phyloP scores from a whole-genome alignment of 768 basidiomycete species.

The Lactarius psammicola region DNA sequence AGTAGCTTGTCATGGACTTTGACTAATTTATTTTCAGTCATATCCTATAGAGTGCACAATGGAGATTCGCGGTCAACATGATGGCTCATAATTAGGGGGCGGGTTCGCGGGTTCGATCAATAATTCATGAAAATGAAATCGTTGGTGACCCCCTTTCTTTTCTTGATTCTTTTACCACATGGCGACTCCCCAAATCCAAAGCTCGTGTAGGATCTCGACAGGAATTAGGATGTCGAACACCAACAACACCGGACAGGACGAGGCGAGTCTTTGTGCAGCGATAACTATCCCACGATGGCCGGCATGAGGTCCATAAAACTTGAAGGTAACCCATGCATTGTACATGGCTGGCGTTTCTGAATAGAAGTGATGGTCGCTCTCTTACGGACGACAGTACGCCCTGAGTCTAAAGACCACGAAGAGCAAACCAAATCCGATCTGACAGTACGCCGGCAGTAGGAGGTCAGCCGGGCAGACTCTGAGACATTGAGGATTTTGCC shows the following conservation, averaged over 20 bases:
- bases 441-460: neutral
- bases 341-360: neutral
- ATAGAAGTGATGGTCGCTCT: too few species aligned
- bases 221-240: neutral
- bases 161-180: too few species aligned
- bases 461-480: neutral
- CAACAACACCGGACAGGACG: neutral
- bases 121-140: too few species aligned
- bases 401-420: neutral
- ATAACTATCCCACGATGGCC: neutral
- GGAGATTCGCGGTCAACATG: too few species aligned
- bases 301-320: neutral
- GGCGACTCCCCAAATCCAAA: too few species aligned
- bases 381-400: too few species aligned
- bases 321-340: neutral
- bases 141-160: too few species aligned
- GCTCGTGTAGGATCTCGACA: too few species aligned
- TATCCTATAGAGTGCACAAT: neutral
- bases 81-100: too few species aligned
- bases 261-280: too few species aligned
- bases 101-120: too few species aligned
- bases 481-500: neutral
- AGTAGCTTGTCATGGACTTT: neutral
- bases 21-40: neutral
- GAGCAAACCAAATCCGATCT: neutral